Percentiles rank a stretch among this genome's conserved stretches.
These are phyloP conservation scores for Annulohypoxylon stygium DNA, from an alignment of 495 filamentous ascomycete species.

Conservation along the genomic window DNA sequence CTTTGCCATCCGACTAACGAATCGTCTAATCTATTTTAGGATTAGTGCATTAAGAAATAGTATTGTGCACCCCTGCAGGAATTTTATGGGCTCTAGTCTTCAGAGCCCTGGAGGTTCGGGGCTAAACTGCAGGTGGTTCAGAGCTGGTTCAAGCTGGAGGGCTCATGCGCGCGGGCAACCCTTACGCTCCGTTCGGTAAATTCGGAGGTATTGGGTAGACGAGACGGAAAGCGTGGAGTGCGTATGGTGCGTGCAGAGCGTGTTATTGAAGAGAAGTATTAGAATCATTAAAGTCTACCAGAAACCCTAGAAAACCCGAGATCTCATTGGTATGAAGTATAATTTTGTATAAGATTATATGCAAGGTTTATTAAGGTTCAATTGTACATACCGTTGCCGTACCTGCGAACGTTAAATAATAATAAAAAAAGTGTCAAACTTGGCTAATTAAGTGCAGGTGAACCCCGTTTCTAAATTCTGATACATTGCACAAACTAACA, in stretches of 20 bases:
- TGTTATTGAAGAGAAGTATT: not conserved
- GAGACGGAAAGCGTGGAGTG: constrained; percentile 24
- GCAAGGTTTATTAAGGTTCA: not conserved
- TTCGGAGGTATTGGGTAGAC: constrained; percentile 25
- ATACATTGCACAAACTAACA: not conserved
- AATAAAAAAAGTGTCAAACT: not conserved
- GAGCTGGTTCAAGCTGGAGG: constrained; percentile 20
- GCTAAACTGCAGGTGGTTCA: constrained; percentile 21
- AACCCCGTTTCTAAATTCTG: constrained; percentile 1
- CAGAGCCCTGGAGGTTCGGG: constrained; percentile 20
- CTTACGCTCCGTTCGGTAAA: constrained; percentile 33
- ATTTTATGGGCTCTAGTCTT: constrained; percentile 36
- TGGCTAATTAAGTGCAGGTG: constrained; percentile 11
- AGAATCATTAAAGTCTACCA: constrained; percentile 5
- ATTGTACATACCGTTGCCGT: constrained; percentile 2
- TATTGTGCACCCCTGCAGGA: constrained; percentile 46
- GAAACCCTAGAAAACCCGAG: constrained; percentile 11
- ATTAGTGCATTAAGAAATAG: constrained; percentile 47
- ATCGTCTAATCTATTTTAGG: constrained; percentile 34
- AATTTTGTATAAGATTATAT: not conserved
- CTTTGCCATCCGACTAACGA: constrained; percentile 42
- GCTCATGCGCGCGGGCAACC: constrained; percentile 27
- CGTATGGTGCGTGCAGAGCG: not conserved
- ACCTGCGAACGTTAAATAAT: constrained; percentile 16
- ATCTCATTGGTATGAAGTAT: constrained; percentile 13